phyloP scores from a whole-genome alignment of 2,329 filamentous ascomycete genomes.

The Colletotrichum tofieldiae region DNA sequence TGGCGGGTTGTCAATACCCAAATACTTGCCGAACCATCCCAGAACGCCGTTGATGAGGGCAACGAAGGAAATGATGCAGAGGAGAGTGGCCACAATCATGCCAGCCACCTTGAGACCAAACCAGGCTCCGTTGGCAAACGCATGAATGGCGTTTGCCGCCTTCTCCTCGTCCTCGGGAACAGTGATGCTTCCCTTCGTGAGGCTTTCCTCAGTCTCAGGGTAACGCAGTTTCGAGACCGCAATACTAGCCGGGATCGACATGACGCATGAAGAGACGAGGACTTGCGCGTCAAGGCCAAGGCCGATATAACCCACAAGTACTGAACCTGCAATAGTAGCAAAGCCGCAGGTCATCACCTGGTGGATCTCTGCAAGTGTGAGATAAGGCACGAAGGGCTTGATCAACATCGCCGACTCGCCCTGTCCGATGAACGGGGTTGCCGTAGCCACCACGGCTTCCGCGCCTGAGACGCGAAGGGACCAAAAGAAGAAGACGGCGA shows the following conservation, averaged over 20 bases:
- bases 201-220: constrained; percentile 80
- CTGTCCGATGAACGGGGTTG: constrained; percentile 85
- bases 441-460: constrained; percentile 82
- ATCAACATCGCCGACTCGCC: constrained; percentile 85
- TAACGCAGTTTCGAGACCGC: constrained; percentile 81
- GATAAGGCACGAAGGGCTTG: constrained; percentile 79
- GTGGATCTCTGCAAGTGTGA: constrained; percentile 81
- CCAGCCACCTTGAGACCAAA: constrained; percentile 82
- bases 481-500: constrained; percentile 85
- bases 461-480: constrained; percentile 80
- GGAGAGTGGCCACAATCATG: constrained; percentile 80
- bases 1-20: constrained; percentile 70
- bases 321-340: constrained; percentile 81
- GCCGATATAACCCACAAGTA: constrained; percentile 79
- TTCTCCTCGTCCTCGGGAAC: constrained; percentile 77
- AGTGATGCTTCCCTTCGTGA: constrained; percentile 78
- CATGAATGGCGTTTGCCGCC: constrained; percentile 78
- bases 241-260: constrained; percentile 83
- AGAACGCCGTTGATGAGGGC: constrained; percentile 78
- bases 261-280: constrained; percentile 81
- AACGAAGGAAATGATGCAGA: constrained; percentile 81
- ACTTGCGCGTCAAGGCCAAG: constrained; percentile 80
- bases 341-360: constrained; percentile 84
- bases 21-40: constrained; percentile 81
- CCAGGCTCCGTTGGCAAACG: constrained; percentile 83